Evolutionary conservation across 2,329 filamentous ascomycete species (phyloP).

Genomic region (Cladophialophora carrionii): DNA sequence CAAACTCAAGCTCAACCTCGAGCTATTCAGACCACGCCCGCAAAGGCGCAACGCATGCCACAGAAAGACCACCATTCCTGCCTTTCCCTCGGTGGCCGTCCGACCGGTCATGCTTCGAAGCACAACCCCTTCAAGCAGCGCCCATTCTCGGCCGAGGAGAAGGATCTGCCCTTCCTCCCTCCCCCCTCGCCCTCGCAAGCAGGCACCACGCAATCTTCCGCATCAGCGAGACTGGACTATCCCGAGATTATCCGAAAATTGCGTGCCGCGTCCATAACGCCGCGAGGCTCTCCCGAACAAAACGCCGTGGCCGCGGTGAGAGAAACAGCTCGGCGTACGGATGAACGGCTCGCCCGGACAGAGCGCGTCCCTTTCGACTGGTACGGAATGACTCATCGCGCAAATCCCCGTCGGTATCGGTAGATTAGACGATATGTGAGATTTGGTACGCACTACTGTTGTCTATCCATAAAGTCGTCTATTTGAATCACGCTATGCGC

Average conservation of each 20-base stretch:
- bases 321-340: neutral
- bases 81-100: neutral
- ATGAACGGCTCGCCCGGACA: neutral
- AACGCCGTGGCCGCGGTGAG: neutral
- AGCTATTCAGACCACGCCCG: neutral
- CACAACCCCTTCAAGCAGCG: neutral
- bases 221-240: neutral
- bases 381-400: neutral
- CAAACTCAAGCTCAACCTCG: neutral
- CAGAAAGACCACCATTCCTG: neutral
- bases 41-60: too few species aligned
- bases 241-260: neutral
- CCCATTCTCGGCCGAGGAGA: neutral
- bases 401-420: neutral
- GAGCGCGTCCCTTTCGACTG: neutral
- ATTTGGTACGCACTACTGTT: too few species aligned
- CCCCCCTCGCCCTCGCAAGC: neutral
- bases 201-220: neutral
- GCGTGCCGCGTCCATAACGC: neutral
- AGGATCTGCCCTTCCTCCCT: slow-evolving; percentile 4
- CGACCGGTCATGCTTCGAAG: neutral
- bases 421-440: neutral
- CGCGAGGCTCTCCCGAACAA: neutral
- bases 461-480: too few species aligned
- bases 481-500: too few species aligned